Evolutionary conservation across 257 asterid species (phyloP), one percentile per base, ranked within the genome.

Genomic region (Solanum bulbocastanum): DNA sequence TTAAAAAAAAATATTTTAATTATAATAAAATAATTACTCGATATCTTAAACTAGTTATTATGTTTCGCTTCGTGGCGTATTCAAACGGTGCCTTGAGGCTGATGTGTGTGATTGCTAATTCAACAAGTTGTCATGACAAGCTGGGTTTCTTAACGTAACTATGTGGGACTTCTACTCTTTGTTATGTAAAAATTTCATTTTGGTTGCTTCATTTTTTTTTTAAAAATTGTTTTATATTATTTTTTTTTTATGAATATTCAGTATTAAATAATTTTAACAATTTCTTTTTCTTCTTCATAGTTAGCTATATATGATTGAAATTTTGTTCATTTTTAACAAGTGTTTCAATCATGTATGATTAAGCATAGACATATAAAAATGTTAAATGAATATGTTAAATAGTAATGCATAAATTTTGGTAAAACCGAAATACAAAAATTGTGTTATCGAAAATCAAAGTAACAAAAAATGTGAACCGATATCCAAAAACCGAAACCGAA

Each of bases 301-400:
- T 65, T 25, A 65, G 1, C 1, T 11, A 11, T 65, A 65, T 65
- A 10, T 2, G 33, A 65, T 25, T 65, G 13, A 65, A 65, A 65
- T n/a, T n/a, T 65, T n/a, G 6, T 0, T 65, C 0, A n/a, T n/a
- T 65, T 65, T 23, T 23, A 22, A 10, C 0, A 9, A 9, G 69
- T 23, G 15, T n/a, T 65, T 65, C 8, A 65, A 3, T 20, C 10
- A 58, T 56, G 30, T 62, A 62, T 62, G 3, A 10, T 23, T n/a
- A 5, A n/a, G 3, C 3, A 5, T 22, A 58, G 5, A 20, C 5
- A 58, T 58, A 58, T 22, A 58, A 8, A 1, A 22, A 12, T 58
- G 2, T 58, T 58, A 22, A 58, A 20, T 8, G 66, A 58, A 23
- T 58, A 1, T 58, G 5, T 58, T 22, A 46, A 46, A 46, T 30